Percentiles rank a stretch among this genome's conserved stretches.
These are phyloP conservation scores for Pseudocercospora crystallina DNA, from an alignment of 2,329 filamentous ascomycete genomes.

Conservation along the genomic window DNA sequence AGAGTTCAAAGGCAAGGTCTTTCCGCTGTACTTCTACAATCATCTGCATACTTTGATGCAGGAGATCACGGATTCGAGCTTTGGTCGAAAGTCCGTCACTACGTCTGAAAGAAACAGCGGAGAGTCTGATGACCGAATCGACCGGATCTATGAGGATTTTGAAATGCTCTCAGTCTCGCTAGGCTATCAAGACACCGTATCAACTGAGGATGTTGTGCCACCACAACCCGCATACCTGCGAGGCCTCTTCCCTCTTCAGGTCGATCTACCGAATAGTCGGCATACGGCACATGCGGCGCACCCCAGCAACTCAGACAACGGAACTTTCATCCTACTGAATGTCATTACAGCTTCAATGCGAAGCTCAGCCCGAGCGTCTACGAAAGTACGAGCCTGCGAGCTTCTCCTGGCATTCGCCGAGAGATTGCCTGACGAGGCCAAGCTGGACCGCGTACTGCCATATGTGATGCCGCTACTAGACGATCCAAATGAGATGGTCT, in stretches of 20 bases:
- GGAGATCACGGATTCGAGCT: slow-evolving; percentile 85
- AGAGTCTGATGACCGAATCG: slow-evolving; percentile 90
- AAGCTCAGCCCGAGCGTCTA: slow-evolving; percentile 84
- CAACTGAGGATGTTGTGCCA: slow-evolving; percentile 32
- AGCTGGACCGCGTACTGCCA: slow-evolving; percentile 87
- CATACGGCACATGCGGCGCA: slow-evolving; percentile 64
- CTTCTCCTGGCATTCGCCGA: slow-evolving; percentile 89
- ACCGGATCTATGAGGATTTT: slow-evolving; percentile 89
- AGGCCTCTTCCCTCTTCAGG: slow-evolving; percentile 73
- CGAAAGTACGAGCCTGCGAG: slow-evolving; percentile 85
- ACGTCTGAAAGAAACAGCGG: slow-evolving; percentile 70
- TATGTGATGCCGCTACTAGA: slow-evolving; percentile 81
- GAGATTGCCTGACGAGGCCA: slow-evolving; percentile 88
- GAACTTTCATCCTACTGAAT: slow-evolving; percentile 87
- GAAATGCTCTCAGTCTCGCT: slow-evolving; percentile 97
- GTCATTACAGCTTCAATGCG: slow-evolving; percentile 84
- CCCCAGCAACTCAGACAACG: slow-evolving; percentile 72
- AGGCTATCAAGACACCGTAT: slow-evolving; percentile 62
- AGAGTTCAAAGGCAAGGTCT: slow-evolving; percentile 88
- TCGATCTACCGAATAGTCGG: slow-evolving; percentile 84
- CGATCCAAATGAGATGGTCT: slow-evolving; percentile 80
- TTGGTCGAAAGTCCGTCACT: slow-evolving; percentile 70
- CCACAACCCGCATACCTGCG: slow-evolving; percentile 43
- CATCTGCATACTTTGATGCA: slow-evolving; percentile 98
- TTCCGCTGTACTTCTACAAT: slow-evolving; percentile 95